Base-by-base conservation (phyloP, 345 rosid species). In the Trapa incisa region DNA sequence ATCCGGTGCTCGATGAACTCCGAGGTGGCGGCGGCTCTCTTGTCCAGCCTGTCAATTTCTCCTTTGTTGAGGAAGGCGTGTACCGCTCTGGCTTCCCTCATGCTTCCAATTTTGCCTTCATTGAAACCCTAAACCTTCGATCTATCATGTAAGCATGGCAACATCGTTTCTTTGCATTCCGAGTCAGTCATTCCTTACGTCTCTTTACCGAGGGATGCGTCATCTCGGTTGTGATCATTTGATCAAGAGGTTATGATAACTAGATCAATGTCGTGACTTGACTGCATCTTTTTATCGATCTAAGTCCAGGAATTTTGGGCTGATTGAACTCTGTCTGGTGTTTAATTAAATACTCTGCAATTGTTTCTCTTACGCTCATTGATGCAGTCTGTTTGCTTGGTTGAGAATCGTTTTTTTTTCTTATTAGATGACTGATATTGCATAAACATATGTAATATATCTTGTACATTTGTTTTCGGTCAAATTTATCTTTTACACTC, bases 11-110 rank as follows among this genome's bases (percentile, higher is more conserved):
- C 32, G 65, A 6, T 3, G 81, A 70, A 5, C 64, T 43, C 33
- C 82, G 79, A 22, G 78, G 66, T 15, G 85, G 29, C 29, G 29
- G 76, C 60, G 86, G 78, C 48, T 68, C 79, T 8, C 75, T 80
- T 57, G 83, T 85, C 33, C 96, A 89, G n/a, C 94, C 96, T 61
- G 75, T 82, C 50, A 90, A 90, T 70, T 90, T 87, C 70, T 77
- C 91, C 29, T 77, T 83, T 78, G 96, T 89, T 0, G 94, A 87
- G 41, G 73, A 78, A 17, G 88, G 86, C 60, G 76, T 90, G 16
- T 90, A 83, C 76, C 75, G 96, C 68, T 87, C 96, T 2, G 94
- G 89, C 42, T 86, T 83, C 68, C 96, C 96, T 8, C 83, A 86
- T 58, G 75, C 87, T 11, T 76, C 84, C 64, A 89, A 87, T 72